These are phyloP conservation scores for Imleria badia DNA, from an alignment of 768 basidiomycete genomes.

Conservation along the genomic window DNA sequence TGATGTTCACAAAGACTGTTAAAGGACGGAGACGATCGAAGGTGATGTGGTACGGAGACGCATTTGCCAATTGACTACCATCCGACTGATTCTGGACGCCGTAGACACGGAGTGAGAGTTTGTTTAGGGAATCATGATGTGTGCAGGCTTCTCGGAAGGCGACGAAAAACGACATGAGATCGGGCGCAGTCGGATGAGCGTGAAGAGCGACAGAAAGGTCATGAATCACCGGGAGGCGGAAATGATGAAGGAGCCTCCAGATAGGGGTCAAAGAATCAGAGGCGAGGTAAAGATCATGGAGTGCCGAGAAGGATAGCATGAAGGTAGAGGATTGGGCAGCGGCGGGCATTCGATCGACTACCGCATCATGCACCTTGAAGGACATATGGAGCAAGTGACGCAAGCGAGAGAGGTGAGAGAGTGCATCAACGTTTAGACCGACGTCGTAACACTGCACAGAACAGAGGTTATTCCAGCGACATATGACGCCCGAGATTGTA, in stretches of 20 bases:
- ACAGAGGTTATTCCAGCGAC: slow-evolving; percentile 4
- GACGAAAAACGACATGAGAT: slow-evolving; percentile 6
- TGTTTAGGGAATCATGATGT: not conserved
- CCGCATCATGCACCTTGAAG: not conserved
- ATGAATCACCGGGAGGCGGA: not conserved
- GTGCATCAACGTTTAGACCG: not conserved
- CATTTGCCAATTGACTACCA: not conserved
- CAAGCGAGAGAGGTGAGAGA: slow-evolving; percentile 3
- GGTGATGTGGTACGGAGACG: not conserved
- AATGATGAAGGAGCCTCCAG: not conserved
- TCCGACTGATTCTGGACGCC: not conserved
- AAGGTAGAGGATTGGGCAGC: not conserved
- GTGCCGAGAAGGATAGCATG: slow-evolving; percentile 2
- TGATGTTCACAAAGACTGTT: slow-evolving; percentile 6
- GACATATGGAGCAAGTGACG: not conserved
- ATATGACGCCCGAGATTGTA: not conserved
- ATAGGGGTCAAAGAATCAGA: not conserved
- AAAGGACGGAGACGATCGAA: slow-evolving; percentile 3
- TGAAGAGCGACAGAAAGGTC: not conserved
- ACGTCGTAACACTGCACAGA: not conserved
- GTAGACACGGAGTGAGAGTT: not conserved
- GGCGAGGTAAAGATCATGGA: not conserved
- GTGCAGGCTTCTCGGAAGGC: not conserved
- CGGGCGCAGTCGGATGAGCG: not conserved
- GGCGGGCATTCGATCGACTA: not conserved